A percentile compares a stretch with the other conserved stretches of the same genome.
These are phyloP conservation scores for Colletotrichum sp. DNA, from an alignment of 2,329 filamentous ascomycete species.

Conservation along the genomic window DNA sequence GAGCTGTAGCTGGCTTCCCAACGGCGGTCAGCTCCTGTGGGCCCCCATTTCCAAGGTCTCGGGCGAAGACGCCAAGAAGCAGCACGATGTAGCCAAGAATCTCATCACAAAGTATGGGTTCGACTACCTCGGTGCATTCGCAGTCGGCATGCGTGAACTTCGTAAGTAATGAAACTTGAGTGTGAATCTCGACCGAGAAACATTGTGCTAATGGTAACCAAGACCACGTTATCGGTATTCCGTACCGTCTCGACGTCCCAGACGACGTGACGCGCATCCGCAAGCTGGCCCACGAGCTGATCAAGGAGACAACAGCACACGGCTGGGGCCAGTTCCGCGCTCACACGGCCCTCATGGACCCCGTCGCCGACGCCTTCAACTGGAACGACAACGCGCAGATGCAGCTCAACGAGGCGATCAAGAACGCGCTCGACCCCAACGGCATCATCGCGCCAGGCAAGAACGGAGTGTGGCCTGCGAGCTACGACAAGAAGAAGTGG, in stretches of 20 bases:
- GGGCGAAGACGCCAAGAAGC: slow-evolving; percentile 35
- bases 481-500: slow-evolving; percentile 25
- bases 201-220: neutral
- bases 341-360: slow-evolving; percentile 47
- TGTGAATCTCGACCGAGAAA: neutral
- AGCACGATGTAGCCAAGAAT: slow-evolving; percentile 34
- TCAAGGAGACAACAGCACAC: slow-evolving; percentile 40
- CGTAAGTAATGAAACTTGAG: slow-evolving; percentile 24
- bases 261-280: slow-evolving; percentile 36
- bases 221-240: slow-evolving; percentile 57
- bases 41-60: slow-evolving; percentile 39
- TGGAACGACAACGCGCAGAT: slow-evolving; percentile 44
- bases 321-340: slow-evolving; percentile 50
- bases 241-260: slow-evolving; percentile 50
- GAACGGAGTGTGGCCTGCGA: slow-evolving; percentile 37
- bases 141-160: slow-evolving; percentile 28
- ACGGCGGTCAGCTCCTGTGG: slow-evolving; percentile 41
- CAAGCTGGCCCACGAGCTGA: slow-evolving; percentile 33
- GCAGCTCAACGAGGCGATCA: slow-evolving; percentile 47
- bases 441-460: slow-evolving; percentile 35
- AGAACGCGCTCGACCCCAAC: slow-evolving; percentile 46
- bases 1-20: slow-evolving; percentile 34
- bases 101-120: slow-evolving; percentile 28
- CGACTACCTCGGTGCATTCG: slow-evolving; percentile 35
- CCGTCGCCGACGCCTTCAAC: slow-evolving; percentile 46